Base-by-base conservation (phyloP, 2,329 filamentous ascomycete species). In the Xylaria sp. region DNA sequence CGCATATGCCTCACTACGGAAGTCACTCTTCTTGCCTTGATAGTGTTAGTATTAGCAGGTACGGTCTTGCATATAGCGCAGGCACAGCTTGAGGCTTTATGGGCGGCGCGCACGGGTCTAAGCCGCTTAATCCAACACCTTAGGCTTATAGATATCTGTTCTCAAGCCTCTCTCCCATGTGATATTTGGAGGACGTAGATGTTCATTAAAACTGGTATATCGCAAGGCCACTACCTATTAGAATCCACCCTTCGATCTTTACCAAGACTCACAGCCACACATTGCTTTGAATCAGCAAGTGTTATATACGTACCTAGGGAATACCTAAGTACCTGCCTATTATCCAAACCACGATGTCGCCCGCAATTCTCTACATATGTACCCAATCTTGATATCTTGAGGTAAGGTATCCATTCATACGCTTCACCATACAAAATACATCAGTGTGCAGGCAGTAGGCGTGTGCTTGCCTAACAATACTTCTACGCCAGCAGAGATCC, bases 41-140 rank as follows among this genome's bases (percentile, higher is more conserved):
- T 20, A 5, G 32, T 32, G 34, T n/a, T 36, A 13, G 25, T 55
- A 55, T 18, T 36, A 58, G 32, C 5, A 64, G 18, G 28, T 53
- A 55, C 9, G 23, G 13, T 28, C 12, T 13, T 15, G n/a, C 41
- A 32, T 23, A 28, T 56, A 34, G 34, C 39, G 12, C 18, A 60
- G 18, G 25, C 8, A 55, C n/a, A 61, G n/a, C 36, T n/a, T 48
- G 12, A 30, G 34, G 2, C 34, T 34, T 30, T 20, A 25, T 43
- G 1, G 8, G 15, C 43, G 9, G 39, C 41, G 34, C n/a, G n/a
- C n/a, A n/a, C n/a, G n/a, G n/a, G n/a, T n/a, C n/a, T n/a, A n/a
- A n/a, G 53, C 32, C n/a, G 4, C 36, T 32, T n/a, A 58, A 65
- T 58, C 28, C 23, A 58, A 45, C 25, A n/a, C 25, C 10, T 25